Evolutionary conservation across 1,284 basidiomycete genomes (phyloP).

Genomic region (Meira nashicola): DNA sequence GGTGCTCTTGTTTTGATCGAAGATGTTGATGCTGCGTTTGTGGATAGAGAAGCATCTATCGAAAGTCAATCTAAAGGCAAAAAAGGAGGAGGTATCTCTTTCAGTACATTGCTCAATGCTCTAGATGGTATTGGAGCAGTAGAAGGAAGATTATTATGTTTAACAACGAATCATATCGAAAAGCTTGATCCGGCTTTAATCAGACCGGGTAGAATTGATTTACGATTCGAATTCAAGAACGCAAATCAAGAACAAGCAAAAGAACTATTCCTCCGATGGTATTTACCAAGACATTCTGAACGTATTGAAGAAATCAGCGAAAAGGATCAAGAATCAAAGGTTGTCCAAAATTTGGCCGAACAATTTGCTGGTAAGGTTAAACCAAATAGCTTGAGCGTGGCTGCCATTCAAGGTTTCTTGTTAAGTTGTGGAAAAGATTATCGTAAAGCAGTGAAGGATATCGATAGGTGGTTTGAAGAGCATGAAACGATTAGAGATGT

Average conservation of each 20-base stretch:
- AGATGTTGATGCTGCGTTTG: slow-evolving; percentile 54
- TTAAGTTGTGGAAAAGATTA: slow-evolving; percentile 4
- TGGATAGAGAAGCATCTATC: neutral
- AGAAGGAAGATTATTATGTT: slow-evolving; percentile 13
- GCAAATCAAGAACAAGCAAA: slow-evolving; percentile 10
- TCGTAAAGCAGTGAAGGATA: slow-evolving; percentile 5
- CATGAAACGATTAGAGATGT: neutral
- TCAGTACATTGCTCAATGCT: slow-evolving; percentile 16
- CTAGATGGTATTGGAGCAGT: slow-evolving; percentile 17
- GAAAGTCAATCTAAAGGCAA: neutral
- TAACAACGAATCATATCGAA: slow-evolving; percentile 18
- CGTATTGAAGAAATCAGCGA: neutral
- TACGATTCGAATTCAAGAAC: slow-evolving; percentile 12
- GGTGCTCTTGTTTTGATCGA: slow-evolving; percentile 72
- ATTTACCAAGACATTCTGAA: neutral
- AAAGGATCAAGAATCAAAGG: neutral
- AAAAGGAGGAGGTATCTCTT: neutral
- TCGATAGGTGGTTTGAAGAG: slow-evolving; percentile 10
- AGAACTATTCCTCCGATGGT: slow-evolving; percentile 17
- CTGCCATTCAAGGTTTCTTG: slow-evolving; percentile 17
- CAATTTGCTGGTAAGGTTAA: slow-evolving; percentile 3
- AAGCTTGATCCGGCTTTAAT: slow-evolving; percentile 16
- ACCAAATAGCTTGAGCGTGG: slow-evolving; percentile 8
- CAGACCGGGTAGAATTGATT: slow-evolving; percentile 17
- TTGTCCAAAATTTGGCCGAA: neutral